A percentile compares a stretch with the other conserved stretches of the same genome.
phyloP scores from a whole-genome alignment of 78 protist species.

The slime mould (Dictyostelium discoideum) region DNA sequence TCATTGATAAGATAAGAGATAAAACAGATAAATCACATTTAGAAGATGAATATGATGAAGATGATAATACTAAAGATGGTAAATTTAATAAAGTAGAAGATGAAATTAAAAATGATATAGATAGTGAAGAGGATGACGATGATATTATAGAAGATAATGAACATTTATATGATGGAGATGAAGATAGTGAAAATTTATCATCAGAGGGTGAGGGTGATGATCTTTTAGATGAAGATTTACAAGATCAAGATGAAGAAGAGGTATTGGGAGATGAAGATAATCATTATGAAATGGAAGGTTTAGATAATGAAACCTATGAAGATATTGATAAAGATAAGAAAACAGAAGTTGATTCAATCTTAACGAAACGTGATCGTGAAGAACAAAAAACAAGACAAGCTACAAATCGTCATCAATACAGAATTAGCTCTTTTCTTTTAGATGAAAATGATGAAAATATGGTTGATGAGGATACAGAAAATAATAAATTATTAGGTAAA shows the following conservation, averaged over 20 bases:
- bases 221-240: conserved; percentile 19
- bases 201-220: conserved; percentile 75
- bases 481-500: neutral
- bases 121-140: conserved; percentile 25
- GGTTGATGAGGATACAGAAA: conserved; percentile 18
- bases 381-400: neutral
- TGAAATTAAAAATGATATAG: neutral
- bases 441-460: conserved; percentile 29
- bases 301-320: conserved; percentile 57
- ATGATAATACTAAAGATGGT: neutral
- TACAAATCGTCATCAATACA: neutral
- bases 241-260: conserved; percentile 40
- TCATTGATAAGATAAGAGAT: neutral
- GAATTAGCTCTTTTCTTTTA: conserved; percentile 12
- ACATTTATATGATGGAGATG: conserved; percentile 58
- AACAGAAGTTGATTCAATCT: conserved; percentile 12
- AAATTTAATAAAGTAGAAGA: neutral
- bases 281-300: conserved; percentile 52
- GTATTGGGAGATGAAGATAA: conserved; percentile 1
- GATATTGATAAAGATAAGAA: neutral
- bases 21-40: neutral
- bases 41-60: neutral
- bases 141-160: conserved; percentile 2
- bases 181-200: conserved; percentile 20
- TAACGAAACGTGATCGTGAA: conserved; percentile 44